These are phyloP conservation scores for Aschersonia sp. DNA, from an alignment of 2,329 filamentous ascomycete species.

Conservation along the genomic window DNA sequence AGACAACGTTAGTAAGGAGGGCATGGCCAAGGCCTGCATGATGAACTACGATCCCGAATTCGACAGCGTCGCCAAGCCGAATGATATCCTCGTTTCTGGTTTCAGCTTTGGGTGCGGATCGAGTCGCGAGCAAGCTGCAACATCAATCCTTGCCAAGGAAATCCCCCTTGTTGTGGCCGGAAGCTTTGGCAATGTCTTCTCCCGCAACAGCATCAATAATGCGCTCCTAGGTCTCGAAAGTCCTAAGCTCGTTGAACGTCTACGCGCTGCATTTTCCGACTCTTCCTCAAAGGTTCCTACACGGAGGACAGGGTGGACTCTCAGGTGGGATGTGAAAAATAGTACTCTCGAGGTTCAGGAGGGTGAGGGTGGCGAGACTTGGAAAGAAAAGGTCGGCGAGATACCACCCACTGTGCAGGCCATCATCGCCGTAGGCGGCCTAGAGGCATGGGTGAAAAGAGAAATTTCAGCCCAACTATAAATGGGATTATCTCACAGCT, in stretches of 20 bases:
- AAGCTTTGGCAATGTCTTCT: slow-evolving; percentile 76
- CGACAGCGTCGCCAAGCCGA: slow-evolving; percentile 41
- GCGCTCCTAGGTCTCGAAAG: slow-evolving; percentile 60
- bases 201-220: slow-evolving; percentile 67
- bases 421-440: slow-evolving; percentile 11
- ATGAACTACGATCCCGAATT: slow-evolving; percentile 79
- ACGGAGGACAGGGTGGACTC: slow-evolving; percentile 3
- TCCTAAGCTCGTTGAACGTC: slow-evolving; percentile 47
- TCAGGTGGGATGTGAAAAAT: slow-evolving; percentile 8
- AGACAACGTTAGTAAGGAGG: slow-evolving; percentile 59
- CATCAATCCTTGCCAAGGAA: slow-evolving; percentile 65
- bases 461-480: slow-evolving; percentile 8
- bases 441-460: slow-evolving; percentile 9
- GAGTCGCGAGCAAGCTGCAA: slow-evolving; percentile 31
- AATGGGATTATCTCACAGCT: no score
- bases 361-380: slow-evolving; percentile 7
- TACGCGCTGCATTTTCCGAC: slow-evolving; percentile 45
- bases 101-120: slow-evolving; percentile 82
- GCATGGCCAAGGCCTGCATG: slow-evolving; percentile 87
- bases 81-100: slow-evolving; percentile 72
- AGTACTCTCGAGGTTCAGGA: slow-evolving; percentile 8
- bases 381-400: slow-evolving; percentile 12
- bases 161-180: slow-evolving; percentile 70
- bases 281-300: background rate
- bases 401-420: slow-evolving; percentile 10